Percentiles rank a stretch among this genome's conserved stretches.
Conservation (phyloP, 2,329 filamentous ascomycete genomes). For the Ascochyta viciae-villosae region DNA sequence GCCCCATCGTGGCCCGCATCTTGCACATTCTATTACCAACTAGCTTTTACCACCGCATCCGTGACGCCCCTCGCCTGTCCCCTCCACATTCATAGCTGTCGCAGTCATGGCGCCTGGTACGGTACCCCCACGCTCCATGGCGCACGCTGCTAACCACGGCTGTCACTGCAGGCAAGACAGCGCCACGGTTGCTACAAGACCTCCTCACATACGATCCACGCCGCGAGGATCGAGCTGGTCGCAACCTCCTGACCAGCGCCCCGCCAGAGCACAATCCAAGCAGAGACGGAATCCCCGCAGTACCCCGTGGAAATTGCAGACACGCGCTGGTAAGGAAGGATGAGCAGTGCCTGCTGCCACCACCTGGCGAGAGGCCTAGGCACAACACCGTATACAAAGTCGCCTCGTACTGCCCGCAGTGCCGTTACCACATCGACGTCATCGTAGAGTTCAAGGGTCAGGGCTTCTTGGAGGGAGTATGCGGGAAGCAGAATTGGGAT, state of each 20-base stretch:
- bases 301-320: conserved; percentile 58
- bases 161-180: conserved; percentile 57
- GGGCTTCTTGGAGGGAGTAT: conserved; percentile 49
- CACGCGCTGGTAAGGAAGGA: conserved; percentile 67
- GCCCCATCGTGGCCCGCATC: conserved; percentile 8
- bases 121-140: conserved; percentile 5
- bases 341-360: conserved; percentile 60
- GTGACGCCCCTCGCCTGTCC: not conserved
- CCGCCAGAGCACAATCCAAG: conserved; percentile 60
- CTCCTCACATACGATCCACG: conserved; percentile 60
- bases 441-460: conserved; percentile 58
- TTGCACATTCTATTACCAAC: conserved; percentile 1
- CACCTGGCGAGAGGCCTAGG: conserved; percentile 50
- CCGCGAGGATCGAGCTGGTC: conserved; percentile 52
- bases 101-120: conserved; percentile 35
- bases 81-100: conserved; percentile 9
- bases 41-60: not conserved
- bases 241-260: conserved; percentile 65
- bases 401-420: conserved; percentile 67
- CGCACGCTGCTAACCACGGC: conserved; percentile 18
- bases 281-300: conserved; percentile 39
- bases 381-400: conserved; percentile 60
- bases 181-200: conserved; percentile 60
- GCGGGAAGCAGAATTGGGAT: conserved; percentile 52
- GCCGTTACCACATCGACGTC: conserved; percentile 68